These are phyloP conservation scores for Geotrichum cucujoidarum DNA, from an alignment of 1,139 yeast species.

Conservation along the genomic window DNA sequence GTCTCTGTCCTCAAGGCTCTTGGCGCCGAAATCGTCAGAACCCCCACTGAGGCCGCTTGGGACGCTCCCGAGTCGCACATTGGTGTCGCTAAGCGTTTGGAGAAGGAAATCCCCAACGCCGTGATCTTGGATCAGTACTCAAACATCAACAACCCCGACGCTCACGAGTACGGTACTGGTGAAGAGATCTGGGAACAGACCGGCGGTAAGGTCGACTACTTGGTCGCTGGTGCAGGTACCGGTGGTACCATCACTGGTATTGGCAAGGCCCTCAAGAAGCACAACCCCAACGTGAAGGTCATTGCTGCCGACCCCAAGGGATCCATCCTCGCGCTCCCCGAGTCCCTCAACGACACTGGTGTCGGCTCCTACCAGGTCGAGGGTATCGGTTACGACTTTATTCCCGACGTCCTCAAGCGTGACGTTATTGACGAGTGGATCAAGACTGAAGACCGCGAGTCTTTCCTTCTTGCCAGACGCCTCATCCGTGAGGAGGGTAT, in stretches of 20 bases:
- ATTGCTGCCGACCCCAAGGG: conserved; percentile 87
- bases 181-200: conserved; percentile 83
- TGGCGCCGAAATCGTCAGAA: conserved; percentile 87
- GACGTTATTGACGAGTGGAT: conserved; percentile 69
- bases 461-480: conserved; percentile 77
- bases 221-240: conserved; percentile 90
- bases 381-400: conserved; percentile 88
- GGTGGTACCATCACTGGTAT: conserved; percentile 83
- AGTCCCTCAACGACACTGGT: conserved; percentile 53
- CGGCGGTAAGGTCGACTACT: conserved; percentile 62
- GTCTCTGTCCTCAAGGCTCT: conserved; percentile 83
- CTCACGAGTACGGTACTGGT: conserved; percentile 83
- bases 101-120: conserved; percentile 80
- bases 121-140: conserved; percentile 81
- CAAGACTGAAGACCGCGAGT: conserved; percentile 79
- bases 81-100: conserved; percentile 79
- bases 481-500: conserved; percentile 83
- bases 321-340: conserved; percentile 79
- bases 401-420: conserved; percentile 77
- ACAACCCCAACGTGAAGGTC: conserved; percentile 56
- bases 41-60: conserved; percentile 93
- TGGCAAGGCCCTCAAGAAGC: conserved; percentile 68
- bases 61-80: conserved; percentile 89
- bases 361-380: conserved; percentile 71
- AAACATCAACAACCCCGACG: conserved; percentile 73